These are phyloP conservation scores for Dacryopinax spathularia DNA, from an alignment of 768 basidiomycete species.

Conservation along the genomic window DNA sequence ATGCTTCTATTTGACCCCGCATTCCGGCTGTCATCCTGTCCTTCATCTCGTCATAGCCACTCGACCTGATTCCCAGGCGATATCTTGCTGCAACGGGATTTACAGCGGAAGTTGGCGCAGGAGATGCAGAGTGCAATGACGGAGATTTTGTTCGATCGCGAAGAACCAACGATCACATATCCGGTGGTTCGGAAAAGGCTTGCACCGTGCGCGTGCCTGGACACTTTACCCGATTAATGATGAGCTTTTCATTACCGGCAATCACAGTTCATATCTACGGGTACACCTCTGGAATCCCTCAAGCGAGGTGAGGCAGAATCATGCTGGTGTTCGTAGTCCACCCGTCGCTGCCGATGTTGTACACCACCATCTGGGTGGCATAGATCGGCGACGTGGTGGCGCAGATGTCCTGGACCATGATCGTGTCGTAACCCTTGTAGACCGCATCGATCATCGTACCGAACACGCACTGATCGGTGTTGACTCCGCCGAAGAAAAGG, in stretches of 20 bases:
- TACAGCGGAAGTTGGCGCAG: background rate
- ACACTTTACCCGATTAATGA: no score
- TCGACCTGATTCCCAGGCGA: background rate
- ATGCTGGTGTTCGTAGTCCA: background rate
- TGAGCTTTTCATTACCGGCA: no score
- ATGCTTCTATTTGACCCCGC: background rate
- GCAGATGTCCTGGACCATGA: conserved; percentile 22
- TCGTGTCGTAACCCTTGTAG: background rate
- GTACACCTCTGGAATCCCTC: no score
- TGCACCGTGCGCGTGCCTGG: no score
- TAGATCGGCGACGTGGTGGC: conserved; percentile 51
- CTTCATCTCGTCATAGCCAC: background rate
- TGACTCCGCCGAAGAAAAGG: conserved; percentile 1
- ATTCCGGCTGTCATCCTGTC: background rate
- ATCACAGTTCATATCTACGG: background rate
- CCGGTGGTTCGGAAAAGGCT: no score
- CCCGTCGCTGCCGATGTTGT: conserved; percentile 30
- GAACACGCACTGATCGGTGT: conserved; percentile 2
- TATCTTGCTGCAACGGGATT: background rate
- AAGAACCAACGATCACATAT: no score
- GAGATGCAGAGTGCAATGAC: no score
- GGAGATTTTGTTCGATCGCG: no score
- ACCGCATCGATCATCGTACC: background rate
- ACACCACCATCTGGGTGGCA: conserved; percentile 41
- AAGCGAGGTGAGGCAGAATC: background rate